These are phyloP conservation scores for Boletus fagicola DNA, from an alignment of 768 basidiomycete species.

Conservation along the genomic window DNA sequence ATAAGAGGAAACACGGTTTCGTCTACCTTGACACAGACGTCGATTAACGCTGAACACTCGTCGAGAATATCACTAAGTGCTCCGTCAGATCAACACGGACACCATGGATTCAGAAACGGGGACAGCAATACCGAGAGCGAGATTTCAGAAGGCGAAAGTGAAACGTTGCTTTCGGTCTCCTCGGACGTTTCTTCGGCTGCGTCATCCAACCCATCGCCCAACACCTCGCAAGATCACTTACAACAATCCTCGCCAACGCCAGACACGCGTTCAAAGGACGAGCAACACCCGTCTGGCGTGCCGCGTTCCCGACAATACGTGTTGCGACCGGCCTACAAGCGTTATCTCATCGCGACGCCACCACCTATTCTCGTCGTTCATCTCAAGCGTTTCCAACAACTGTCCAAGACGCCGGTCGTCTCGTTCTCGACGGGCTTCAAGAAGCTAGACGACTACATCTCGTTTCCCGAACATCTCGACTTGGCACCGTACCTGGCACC, in stretches of 20 bases:
- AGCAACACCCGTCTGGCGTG: slow-evolving; percentile 34
- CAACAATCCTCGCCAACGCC: slow-evolving; percentile 16
- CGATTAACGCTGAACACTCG: slow-evolving; percentile 14
- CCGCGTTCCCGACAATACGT: slow-evolving; percentile 59
- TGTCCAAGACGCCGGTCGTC: slow-evolving; percentile 57
- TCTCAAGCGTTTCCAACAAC: slow-evolving; percentile 92
- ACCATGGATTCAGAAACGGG: slow-evolving; percentile 19
- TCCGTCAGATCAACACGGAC: slow-evolving; percentile 24
- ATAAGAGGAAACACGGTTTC: slow-evolving; percentile 10
- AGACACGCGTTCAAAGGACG: slow-evolving; percentile 28
- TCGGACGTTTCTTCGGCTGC: slow-evolving; percentile 36
- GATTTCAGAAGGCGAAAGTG: slow-evolving; percentile 35
- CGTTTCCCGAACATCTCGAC: slow-evolving; percentile 87
- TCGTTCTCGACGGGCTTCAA: slow-evolving; percentile 73
- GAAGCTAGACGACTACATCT: slow-evolving; percentile 88
- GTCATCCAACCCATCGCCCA: slow-evolving; percentile 33
- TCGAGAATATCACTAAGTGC: slow-evolving; percentile 32
- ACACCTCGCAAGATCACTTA: slow-evolving; percentile 31
- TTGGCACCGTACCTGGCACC: slow-evolving; percentile 86
- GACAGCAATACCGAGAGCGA: slow-evolving; percentile 34
- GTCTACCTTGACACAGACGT: slow-evolving; percentile 11
- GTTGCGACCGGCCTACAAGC: slow-evolving; percentile 85
- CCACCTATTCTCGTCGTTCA: slow-evolving; percentile 91
- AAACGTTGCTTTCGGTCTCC: slow-evolving; percentile 28
- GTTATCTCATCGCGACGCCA: slow-evolving; percentile 83